Conservation (phyloP, 225 moss, liverwort and hornwort species). For the Pseudoscleropodium purum region DNA sequence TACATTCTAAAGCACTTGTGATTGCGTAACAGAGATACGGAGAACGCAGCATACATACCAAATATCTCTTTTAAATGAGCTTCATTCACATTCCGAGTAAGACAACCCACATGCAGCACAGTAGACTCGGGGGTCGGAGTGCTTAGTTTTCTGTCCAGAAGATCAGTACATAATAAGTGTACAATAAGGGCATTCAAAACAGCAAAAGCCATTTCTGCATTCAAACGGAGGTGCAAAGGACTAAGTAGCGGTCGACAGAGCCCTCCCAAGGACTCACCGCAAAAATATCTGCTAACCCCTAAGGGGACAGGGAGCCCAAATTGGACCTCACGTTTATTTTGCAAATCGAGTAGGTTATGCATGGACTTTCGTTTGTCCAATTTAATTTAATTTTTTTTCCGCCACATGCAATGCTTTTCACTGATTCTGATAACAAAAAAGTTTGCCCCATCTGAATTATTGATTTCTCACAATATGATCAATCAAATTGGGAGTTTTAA, state of each 20-base stretch:
- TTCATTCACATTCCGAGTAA: slow-evolving; percentile 94
- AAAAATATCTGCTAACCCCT: not conserved
- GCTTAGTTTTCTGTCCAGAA: slow-evolving; percentile 43
- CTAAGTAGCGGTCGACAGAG: not conserved
- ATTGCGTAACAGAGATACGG: not conserved
- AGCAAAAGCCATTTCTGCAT: not conserved
- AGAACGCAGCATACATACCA: slow-evolving; percentile 26
- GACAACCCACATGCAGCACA: slow-evolving; percentile 81
- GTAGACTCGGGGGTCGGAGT: slow-evolving; percentile 90
- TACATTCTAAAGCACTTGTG: not conserved
- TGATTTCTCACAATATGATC: not conserved
- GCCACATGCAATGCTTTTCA: not conserved
- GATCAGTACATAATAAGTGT: not conserved
- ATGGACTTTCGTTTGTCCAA: not conserved
- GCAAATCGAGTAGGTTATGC: not conserved
- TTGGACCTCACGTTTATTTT: not conserved
- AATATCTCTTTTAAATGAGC: slow-evolving; percentile 89
- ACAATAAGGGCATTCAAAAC: not conserved
- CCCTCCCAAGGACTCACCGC: not conserved
- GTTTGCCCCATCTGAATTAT: not conserved
- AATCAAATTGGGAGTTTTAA: not conserved
- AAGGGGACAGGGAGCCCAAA: not conserved
- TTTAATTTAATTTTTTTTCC: not conserved
- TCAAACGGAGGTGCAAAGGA: not conserved
- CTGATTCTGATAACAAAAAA: not conserved